Evolutionary conservation across 495 filamentous ascomycete species (phyloP), one percentile per base, ranked within the genome.

Genomic region (Annulohypoxylon moriforme): DNA sequence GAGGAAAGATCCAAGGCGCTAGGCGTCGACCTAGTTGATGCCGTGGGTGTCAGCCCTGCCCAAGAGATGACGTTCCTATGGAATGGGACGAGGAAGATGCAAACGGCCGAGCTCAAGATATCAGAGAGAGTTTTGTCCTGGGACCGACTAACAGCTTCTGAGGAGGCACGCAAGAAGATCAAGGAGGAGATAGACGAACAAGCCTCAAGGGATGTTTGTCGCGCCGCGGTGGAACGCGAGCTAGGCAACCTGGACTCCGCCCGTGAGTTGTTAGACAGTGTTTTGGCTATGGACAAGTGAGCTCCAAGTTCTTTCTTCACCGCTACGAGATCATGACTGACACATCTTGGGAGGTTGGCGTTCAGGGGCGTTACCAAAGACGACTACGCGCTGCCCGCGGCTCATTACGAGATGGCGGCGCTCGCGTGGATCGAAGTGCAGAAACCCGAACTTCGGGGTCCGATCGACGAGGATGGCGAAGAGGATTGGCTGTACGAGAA

Each of bases 31-130:
- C 82, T 98, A 6, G 86, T 92, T 2, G 95, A 98, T 71, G 94
- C 90, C 1, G 84, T 97, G 27, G 94, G 94, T 20, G 89, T 95
- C 7, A 91, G 90, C 69, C 96, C 96, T 0, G 78, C 93, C 1
- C 89, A 94, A 74, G 96, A 99, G 81, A 97, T 99, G 94, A 89
- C 92, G n/a, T 97, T 95, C 78, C 89, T 98, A 74, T 99, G 96
- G 96, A 94, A 88, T 67, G 91, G 91, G 1, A 82, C 83, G 44
- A 96, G 92, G 79, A 89, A 93, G 42, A 96, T 97, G 92, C 82
- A 84, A 20, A 67, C 79, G 5, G 78, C 79, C 2, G 87, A 93
- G 66, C 81, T 97, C 14, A 85, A 93, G 49, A 81, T 83, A 27
- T 92, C 90, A 1, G 73, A 94, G 16, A 75, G 76, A 6, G 82